phyloP scores from a whole-genome alignment of 805 yeast genomes.

The Candida michaelii region DNA sequence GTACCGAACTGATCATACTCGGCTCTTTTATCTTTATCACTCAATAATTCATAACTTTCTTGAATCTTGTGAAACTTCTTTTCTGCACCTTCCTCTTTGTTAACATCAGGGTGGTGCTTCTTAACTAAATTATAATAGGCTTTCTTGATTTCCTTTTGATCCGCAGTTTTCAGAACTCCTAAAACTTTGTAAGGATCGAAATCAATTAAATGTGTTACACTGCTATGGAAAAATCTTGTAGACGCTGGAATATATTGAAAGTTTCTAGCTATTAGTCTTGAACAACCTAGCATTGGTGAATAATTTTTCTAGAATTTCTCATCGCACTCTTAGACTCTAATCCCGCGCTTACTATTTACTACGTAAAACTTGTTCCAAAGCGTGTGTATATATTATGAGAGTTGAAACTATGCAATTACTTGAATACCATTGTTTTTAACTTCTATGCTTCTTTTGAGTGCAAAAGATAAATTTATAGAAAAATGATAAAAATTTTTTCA shows the following conservation, averaged over 20 bases:
- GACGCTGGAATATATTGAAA: conserved; percentile 4
- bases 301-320: conserved; percentile 7
- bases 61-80: conserved; percentile 88
- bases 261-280: conserved; percentile 5
- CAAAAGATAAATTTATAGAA: no score
- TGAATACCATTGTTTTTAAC: no score
- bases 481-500: no score
- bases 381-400: no score
- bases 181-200: conserved; percentile 82
- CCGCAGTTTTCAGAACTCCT: conserved; percentile 73
- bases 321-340: conserved; percentile 1
- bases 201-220: conserved; percentile 20
- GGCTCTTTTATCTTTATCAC: conserved; percentile 78
- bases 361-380: no score
- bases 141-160: conserved; percentile 84
- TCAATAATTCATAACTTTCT: conserved; percentile 88
- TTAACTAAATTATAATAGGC: conserved; percentile 93
- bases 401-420: no score
- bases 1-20: conserved; percentile 93
- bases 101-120: conserved; percentile 94
- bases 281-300: conserved; percentile 2
- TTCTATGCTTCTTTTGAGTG: no score
- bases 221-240: conserved; percentile 5
- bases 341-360: no score
- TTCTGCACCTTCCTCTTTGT: conserved; percentile 87